Base-by-base conservation (phyloP, 2,329 filamentous ascomycete species). In the Graphilbum sp. region DNA sequence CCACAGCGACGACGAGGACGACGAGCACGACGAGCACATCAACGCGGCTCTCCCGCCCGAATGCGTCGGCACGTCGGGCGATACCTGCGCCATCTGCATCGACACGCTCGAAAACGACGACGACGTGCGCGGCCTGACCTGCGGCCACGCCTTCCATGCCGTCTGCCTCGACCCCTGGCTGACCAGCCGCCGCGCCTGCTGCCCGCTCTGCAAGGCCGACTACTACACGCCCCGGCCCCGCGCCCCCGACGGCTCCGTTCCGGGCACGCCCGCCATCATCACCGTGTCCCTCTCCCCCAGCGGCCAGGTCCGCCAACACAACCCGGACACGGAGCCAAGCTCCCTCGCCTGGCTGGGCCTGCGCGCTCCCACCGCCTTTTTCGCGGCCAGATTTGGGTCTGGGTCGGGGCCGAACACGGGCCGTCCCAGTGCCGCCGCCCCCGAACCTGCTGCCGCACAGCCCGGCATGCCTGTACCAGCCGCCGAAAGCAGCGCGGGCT, bases 71-170 rank as follows among this genome's bases (percentile, higher is more conserved):
- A 79, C 79, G 37, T 82, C 85, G 1, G 90, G 88, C 32, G 90
- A 98, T 53, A 81, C 85, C 2, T 98, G 90, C 58, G 90, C 90
- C 36, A 96, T 98, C 50, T 98, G 90, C 57, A 79, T 98, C 46
- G 90, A 98, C 53, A 79, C 73, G 0, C 71, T 98, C 16, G 90
- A 98, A 55, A 85, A 96, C 45, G 84, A 95, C 45, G 90, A 96
- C 49, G 88, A 98, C 53, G 78, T 98, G 36, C 83, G 90, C 48
- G 90, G 90, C 3, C 63, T 98, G 43, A 86, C 84, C 4, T 98
- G 90, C 52, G 90, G 90, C n/a, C 90, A 98, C 57, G 87, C 88
- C 38, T 98, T 96, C 71, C 90, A 98, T 55, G 87, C 86, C 36
- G 83, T 80, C 30, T 98, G 90, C 54, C 74, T 98, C 35, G 90